Percentiles rank a stretch among this genome's conserved stretches.
These are phyloP conservation scores for Xylariaceae sp. DNA, from an alignment of 2,329 filamentous ascomycete species.

Conservation along the genomic window DNA sequence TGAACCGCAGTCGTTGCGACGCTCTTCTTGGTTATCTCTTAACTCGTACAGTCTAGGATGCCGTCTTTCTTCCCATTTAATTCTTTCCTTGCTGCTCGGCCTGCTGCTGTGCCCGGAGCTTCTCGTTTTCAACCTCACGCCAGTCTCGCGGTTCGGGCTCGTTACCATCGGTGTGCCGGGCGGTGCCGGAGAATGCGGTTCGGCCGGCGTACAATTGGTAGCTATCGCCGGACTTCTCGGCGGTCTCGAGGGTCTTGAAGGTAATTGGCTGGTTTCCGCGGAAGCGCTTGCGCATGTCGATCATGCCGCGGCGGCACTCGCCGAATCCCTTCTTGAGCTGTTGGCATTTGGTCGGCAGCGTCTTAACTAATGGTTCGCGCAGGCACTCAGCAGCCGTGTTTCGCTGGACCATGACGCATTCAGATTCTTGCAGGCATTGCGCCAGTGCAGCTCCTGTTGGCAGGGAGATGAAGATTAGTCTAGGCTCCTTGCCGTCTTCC, in stretches of 20 bases:
- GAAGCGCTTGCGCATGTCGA: constrained; percentile 98
- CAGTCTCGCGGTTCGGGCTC: constrained; percentile 57
- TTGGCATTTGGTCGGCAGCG: constrained; percentile 80
- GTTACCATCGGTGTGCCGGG: constrained; percentile 62
- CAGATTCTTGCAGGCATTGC: constrained; percentile 89
- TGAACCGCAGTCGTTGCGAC: neutral
- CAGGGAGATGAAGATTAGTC: constrained; percentile 2
- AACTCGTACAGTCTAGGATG: constrained; percentile 2
- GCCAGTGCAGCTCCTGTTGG: constrained; percentile 78
- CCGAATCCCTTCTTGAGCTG: constrained; percentile 90
- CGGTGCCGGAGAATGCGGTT: constrained; percentile 60
- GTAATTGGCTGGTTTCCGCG: constrained; percentile 84
- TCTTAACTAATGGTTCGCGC: constrained; percentile 71
- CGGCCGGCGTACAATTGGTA: constrained; percentile 77
- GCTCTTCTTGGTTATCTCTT: neutral
- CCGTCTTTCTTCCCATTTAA: constrained; percentile 8
- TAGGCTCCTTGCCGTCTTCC: neutral
- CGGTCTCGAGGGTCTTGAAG: constrained; percentile 55
- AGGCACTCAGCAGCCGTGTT: constrained; percentile 85
- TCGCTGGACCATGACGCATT: constrained; percentile 91
- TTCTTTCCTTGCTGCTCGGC: constrained; percentile 23
- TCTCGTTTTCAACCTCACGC: constrained; percentile 61
- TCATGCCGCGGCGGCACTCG: constrained; percentile 92
- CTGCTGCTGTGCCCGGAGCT: constrained; percentile 42
- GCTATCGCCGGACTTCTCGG: constrained; percentile 52